Evolutionary conservation across 257 asterid species (phyloP).

Genomic region (Gentiana macrophylla): DNA sequence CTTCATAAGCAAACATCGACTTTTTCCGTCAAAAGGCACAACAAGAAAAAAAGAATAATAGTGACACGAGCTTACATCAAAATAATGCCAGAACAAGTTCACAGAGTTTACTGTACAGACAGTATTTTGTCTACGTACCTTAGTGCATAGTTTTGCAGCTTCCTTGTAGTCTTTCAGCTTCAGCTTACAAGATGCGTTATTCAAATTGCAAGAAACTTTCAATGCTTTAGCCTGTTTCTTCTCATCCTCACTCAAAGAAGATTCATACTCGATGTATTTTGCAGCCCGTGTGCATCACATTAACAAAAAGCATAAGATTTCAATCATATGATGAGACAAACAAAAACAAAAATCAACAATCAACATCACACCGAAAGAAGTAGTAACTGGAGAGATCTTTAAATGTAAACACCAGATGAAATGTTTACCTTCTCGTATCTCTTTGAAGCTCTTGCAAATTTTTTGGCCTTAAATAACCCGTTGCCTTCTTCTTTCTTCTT

Average conservation of each 20-base stretch:
- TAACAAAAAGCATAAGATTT: no score
- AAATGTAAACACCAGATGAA: neutral
- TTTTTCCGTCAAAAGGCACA: neutral
- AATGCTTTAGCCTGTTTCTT: constrained; percentile 35
- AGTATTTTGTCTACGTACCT: constrained; percentile 14
- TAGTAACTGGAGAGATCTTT: neutral
- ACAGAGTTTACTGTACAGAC: no score
- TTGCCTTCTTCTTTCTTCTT: constrained; percentile 37
- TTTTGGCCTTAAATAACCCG: constrained; percentile 24
- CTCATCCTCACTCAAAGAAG: constrained; percentile 34
- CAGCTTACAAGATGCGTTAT: constrained; percentile 44
- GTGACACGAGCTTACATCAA: no score
- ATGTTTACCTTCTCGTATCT: constrained; percentile 26
- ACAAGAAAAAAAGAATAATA: neutral
- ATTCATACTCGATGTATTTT: constrained; percentile 32
- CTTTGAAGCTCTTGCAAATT: constrained; percentile 24
- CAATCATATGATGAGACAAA: no score
- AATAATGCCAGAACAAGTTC: no score
- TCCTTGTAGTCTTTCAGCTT: constrained; percentile 39
- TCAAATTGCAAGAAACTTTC: constrained; percentile 33
- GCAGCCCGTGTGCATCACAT: constrained; percentile 38
- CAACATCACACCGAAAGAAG: neutral
- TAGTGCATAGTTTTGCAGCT: constrained; percentile 40
- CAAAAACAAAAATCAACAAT: neutral
- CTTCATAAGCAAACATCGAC: neutral